These are phyloP conservation scores for rapeseed (Brassica napus) DNA, from an alignment of 345 rosid genomes.

Conservation along the genomic window DNA sequence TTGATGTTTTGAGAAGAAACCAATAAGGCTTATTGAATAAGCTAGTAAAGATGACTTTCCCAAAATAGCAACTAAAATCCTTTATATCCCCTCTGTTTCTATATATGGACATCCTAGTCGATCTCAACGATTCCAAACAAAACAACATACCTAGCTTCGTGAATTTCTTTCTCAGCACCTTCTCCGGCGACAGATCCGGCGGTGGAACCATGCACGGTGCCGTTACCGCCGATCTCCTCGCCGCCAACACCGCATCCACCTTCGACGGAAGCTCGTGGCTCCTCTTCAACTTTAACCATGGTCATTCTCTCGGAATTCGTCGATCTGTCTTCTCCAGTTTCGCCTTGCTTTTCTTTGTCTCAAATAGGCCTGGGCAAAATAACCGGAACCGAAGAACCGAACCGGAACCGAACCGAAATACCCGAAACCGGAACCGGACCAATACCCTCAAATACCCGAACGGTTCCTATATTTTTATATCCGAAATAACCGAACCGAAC, in stretches of 20 bases:
- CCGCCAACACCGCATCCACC: slow-evolving; percentile 18
- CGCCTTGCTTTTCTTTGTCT: background rate
- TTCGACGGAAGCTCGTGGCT: background rate
- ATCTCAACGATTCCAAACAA: slow-evolving; percentile 4
- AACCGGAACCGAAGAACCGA: too few species aligned
- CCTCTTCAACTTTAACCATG: background rate
- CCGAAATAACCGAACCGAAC: too few species aligned
- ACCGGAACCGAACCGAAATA: too few species aligned
- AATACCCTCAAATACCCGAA: too few species aligned
- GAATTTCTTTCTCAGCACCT: slow-evolving; percentile 28
- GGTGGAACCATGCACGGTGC: slow-evolving; percentile 13
- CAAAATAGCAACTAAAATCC: slow-evolving; percentile 26
- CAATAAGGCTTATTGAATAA: too few species aligned
- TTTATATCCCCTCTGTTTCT: background rate
- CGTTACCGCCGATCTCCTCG: slow-evolving; percentile 35
- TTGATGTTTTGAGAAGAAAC: background rate
- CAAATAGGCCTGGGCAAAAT: too few species aligned
- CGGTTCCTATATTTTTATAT: too few species aligned
- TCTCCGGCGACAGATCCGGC: slow-evolving; percentile 43
- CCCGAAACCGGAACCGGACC: too few species aligned
- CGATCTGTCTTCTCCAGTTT: background rate
- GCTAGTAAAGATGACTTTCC: background rate
- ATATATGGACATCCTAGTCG: background rate
- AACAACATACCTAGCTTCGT: slow-evolving; percentile 37
- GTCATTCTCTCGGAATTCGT: background rate